Evolutionary conservation across 2,329 filamentous ascomycete species (phyloP).

Genomic region (Calycina herbarum): DNA sequence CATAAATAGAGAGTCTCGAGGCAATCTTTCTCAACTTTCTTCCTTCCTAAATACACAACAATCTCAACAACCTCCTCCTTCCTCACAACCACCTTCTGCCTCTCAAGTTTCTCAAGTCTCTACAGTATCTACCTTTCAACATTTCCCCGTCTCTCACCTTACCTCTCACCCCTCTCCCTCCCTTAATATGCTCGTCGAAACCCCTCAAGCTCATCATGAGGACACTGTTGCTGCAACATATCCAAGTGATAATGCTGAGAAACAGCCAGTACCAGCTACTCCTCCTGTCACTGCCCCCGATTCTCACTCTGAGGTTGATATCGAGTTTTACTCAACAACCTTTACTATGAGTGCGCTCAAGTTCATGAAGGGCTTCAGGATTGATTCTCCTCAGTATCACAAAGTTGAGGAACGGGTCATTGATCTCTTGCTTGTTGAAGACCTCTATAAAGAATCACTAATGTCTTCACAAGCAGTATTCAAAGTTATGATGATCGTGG

Average conservation of each 20-base stretch:
- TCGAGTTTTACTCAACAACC: neutral
- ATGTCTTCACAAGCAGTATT: neutral
- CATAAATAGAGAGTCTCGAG: too few species aligned
- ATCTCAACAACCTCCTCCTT: too few species aligned
- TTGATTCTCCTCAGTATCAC: neutral
- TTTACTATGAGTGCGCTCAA: neutral
- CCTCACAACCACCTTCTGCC: too few species aligned
- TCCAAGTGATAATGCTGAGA: neutral
- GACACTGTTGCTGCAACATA: too few species aligned
- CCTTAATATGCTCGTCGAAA: neutral
- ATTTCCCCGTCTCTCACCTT: neutral
- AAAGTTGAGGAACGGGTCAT: neutral
- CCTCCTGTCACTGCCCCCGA: neutral
- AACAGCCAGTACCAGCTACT: neutral
- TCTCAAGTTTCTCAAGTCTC: too few species aligned
- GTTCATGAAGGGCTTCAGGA: neutral
- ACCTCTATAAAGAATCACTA: neutral
- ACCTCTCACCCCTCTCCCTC: neutral
- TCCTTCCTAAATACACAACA: too few species aligned
- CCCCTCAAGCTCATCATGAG: neutral
- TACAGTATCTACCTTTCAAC: too few species aligned
- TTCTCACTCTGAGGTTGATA: neutral
- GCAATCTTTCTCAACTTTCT: too few species aligned
- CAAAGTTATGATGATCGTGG: neutral
- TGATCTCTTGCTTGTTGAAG: neutral